Conservation (phyloP, 2,329 filamentous ascomycete species). For the Alternaria brassicicola region DNA sequence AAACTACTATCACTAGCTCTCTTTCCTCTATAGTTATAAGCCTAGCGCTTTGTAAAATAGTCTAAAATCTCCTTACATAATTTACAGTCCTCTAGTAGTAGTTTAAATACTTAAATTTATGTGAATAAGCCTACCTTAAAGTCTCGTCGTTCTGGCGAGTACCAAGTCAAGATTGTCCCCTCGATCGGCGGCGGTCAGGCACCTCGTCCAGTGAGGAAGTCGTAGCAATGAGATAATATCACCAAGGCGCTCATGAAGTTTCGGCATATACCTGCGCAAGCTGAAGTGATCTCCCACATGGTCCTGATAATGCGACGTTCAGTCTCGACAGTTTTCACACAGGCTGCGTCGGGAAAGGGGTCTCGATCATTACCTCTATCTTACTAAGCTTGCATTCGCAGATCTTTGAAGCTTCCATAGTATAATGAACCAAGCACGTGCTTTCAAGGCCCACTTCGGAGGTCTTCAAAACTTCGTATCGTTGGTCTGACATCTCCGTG, state of each 20-base stretch:
- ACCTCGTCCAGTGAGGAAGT: slow-evolving; percentile 40
- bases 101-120: too few species aligned
- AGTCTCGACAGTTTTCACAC: not conserved
- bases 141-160: slow-evolving; percentile 52
- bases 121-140: too few species aligned
- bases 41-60: too few species aligned
- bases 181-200: slow-evolving; percentile 46
- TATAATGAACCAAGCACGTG: not conserved
- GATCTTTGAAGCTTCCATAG: not conserved
- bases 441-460: not conserved
- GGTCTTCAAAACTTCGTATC: not conserved
- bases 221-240: slow-evolving; percentile 42
- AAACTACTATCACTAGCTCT: too few species aligned
- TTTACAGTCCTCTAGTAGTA: too few species aligned
- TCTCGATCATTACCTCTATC: not conserved
- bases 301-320: slow-evolving; percentile 16
- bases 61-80: too few species aligned
- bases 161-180: slow-evolving; percentile 50
- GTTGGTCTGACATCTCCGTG: slow-evolving; percentile 3
- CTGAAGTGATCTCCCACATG: slow-evolving; percentile 53
- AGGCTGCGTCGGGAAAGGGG: not conserved
- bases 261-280: slow-evolving; percentile 51
- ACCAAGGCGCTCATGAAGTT: slow-evolving; percentile 52
- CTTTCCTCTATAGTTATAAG: too few species aligned
- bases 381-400: not conserved